These are phyloP conservation scores for Geotrichum australiense DNA, from an alignment of 1,139 yeast genomes.

Conservation along the genomic window DNA sequence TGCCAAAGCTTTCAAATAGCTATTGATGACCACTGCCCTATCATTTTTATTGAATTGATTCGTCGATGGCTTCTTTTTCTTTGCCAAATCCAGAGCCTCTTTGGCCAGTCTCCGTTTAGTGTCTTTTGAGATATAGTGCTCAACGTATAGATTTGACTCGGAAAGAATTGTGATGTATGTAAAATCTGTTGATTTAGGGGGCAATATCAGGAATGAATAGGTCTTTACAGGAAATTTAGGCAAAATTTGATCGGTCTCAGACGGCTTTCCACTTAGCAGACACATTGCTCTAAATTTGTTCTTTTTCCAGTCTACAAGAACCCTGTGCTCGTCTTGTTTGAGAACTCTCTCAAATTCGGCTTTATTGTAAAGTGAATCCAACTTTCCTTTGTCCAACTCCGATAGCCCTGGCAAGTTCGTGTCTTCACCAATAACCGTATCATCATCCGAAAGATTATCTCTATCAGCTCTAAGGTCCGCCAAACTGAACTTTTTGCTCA, in stretches of 20 bases:
- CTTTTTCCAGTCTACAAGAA: slow-evolving; percentile 55
- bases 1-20: slow-evolving; percentile 46
- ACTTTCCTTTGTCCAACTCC: slow-evolving; percentile 33
- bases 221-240: slow-evolving; percentile 33
- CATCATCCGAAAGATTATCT: background rate
- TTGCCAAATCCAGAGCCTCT: slow-evolving; percentile 28
- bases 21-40: slow-evolving; percentile 41
- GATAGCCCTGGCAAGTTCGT: slow-evolving; percentile 22
- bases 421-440: slow-evolving; percentile 1
- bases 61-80: slow-evolving; percentile 11
- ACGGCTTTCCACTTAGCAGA: slow-evolving; percentile 45
- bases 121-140: slow-evolving; percentile 41
- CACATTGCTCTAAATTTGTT: slow-evolving; percentile 58
- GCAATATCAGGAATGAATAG: slow-evolving; percentile 43
- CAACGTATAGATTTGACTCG: slow-evolving; percentile 45
- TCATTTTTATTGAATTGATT: slow-evolving; percentile 36
- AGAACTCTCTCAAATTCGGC: slow-evolving; percentile 40
- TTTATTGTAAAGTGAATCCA: slow-evolving; percentile 50
- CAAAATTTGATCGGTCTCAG: slow-evolving; percentile 24
- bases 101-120: slow-evolving; percentile 35
- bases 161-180: slow-evolving; percentile 40
- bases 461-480: slow-evolving; percentile 7
- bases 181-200: slow-evolving; percentile 39
- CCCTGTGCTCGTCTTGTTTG: slow-evolving; percentile 49
- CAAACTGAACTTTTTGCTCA: slow-evolving; percentile 10